A percentile compares a stretch with the other conserved stretches of the same genome.
These are phyloP conservation scores for Terana coerulea DNA, from an alignment of 768 basidiomycete species.

Conservation along the genomic window DNA sequence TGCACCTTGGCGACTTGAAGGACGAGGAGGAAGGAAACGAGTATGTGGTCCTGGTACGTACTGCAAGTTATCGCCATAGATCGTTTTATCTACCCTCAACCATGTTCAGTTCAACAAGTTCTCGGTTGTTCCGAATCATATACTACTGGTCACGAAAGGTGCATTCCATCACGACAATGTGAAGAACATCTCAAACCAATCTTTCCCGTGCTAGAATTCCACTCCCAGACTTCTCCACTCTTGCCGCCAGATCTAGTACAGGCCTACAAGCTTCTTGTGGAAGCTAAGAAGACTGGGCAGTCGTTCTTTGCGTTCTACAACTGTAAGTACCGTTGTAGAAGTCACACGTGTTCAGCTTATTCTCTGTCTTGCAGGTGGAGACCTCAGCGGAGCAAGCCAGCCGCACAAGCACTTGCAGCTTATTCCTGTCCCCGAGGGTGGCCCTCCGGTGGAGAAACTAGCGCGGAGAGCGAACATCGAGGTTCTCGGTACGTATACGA, in stretches of 20 bases:
- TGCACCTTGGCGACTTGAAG: constrained; percentile 72
- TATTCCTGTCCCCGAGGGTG: constrained; percentile 57
- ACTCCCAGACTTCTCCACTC: constrained; percentile 76
- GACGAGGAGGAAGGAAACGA: constrained; percentile 54
- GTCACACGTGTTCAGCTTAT: background rate
- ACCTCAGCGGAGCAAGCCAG: constrained; percentile 84
- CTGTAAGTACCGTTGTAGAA: constrained; percentile 42
- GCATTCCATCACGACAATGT: constrained; percentile 12
- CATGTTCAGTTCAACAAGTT: constrained; percentile 76
- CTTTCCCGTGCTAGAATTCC: constrained; percentile 49
- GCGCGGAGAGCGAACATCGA: constrained; percentile 57
- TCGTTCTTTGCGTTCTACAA: constrained; percentile 87
- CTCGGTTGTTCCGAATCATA: constrained; percentile 79
- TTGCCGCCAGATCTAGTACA: constrained; percentile 76
- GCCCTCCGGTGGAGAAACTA: constrained; percentile 75
- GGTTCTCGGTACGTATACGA: constrained; percentile 42
- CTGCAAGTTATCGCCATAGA: no score
- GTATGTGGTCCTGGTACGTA: constrained; percentile 67
- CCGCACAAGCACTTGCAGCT: constrained; percentile 91
- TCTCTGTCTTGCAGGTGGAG: constrained; percentile 51
- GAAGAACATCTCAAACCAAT: background rate
- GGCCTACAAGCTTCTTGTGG: constrained; percentile 67
- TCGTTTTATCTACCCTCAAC: no score
- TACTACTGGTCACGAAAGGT: constrained; percentile 88
- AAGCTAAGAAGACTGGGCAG: constrained; percentile 57